A percentile compares a stretch with the other conserved stretches of the same genome.
Evolutionary conservation across 805 yeast genomes (phyloP).

Genomic region (Pichia exigua): DNA sequence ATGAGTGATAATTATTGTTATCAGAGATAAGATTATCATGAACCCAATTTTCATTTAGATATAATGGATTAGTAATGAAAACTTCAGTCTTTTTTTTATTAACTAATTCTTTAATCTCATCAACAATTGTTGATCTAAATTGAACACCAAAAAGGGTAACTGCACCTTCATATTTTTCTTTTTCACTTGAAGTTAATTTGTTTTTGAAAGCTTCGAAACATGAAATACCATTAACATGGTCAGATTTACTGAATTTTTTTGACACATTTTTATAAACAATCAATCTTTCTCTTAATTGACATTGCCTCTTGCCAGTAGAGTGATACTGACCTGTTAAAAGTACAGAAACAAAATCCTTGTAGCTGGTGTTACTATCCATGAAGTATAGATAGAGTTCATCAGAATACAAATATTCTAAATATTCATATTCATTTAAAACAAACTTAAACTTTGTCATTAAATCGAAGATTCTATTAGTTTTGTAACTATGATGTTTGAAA

Average conservation of each 20-base stretch:
- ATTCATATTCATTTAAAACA: background rate
- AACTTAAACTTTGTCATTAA: too few species aligned
- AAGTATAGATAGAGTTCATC: background rate
- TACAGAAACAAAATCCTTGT: background rate
- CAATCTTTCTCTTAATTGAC: background rate
- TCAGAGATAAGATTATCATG: background rate
- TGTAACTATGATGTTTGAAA: background rate
- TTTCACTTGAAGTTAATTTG: background rate
- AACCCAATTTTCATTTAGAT: background rate
- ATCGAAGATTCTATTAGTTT: background rate
- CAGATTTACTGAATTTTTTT: background rate
- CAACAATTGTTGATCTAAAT: background rate
- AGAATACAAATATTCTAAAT: background rate
- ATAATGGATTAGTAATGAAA: background rate
- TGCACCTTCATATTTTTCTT: background rate
- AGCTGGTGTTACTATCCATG: background rate
- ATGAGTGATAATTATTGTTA: too few species aligned
- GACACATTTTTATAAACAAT: background rate
- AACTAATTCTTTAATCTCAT: background rate
- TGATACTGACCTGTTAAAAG: background rate
- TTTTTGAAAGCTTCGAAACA: background rate
- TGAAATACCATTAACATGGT: background rate
- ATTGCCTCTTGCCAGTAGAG: background rate
- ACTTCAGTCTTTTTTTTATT: too few species aligned
- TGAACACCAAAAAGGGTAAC: background rate